These are phyloP conservation scores for Aspergillus hiratsukae DNA, from an alignment of 2,329 filamentous ascomycete species.

Conservation along the genomic window DNA sequence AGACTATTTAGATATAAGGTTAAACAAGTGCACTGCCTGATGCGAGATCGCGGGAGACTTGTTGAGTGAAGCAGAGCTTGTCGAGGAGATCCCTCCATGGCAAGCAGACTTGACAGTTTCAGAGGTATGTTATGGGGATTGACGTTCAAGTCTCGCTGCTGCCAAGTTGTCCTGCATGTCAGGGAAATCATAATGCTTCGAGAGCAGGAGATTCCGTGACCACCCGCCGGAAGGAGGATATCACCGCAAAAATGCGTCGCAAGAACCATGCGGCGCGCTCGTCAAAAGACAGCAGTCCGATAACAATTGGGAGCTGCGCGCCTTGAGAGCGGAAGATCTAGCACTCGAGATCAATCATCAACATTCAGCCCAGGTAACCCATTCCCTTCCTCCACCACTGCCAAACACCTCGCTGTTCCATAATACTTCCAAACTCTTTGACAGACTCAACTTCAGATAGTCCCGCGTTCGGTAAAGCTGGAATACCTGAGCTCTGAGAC, in stretches of 20 bases:
- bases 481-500: not conserved
- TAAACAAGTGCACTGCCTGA: not conserved
- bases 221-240: too few species aligned
- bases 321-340: not conserved
- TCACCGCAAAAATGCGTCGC: not conserved
- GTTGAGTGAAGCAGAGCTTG: not conserved
- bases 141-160: not conserved
- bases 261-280: not conserved
- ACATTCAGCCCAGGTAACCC: slow-evolving; percentile 42
- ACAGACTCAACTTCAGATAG: slow-evolving; percentile 60
- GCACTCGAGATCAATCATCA: not conserved
- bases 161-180: not conserved
- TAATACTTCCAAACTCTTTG: slow-evolving; percentile 58
- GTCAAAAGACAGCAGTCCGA: too few species aligned
- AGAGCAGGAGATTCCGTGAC: too few species aligned
- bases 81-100: not conserved
- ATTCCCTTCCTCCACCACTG: slow-evolving; percentile 66
- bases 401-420: slow-evolving; percentile 57
- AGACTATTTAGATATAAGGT: not conserved
- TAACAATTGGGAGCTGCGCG: not conserved
- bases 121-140: not conserved
- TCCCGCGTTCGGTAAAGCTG: slow-evolving; percentile 3
- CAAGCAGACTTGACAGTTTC: not conserved
- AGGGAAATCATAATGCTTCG: not conserved
- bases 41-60: too few species aligned